Evolutionary conservation across 2,329 filamentous ascomycete genomes (phyloP).

Genomic region (Cordyceps cicadae): DNA sequence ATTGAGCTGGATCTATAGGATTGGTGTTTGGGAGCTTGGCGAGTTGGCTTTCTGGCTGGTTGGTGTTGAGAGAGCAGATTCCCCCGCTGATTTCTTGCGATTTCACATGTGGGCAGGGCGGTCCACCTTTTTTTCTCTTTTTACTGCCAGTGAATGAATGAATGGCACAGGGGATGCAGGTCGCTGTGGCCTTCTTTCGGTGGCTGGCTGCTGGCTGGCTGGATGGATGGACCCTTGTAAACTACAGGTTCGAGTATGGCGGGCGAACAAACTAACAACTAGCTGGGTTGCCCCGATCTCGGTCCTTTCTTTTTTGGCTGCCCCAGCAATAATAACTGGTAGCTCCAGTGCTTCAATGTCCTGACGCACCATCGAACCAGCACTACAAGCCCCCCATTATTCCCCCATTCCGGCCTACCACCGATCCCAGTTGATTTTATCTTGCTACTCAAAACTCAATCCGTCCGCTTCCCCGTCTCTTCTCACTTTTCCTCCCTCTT

Average conservation of each 20-base stretch:
- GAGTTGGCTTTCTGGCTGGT: background rate
- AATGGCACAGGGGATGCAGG: background rate
- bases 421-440: constrained; percentile 9
- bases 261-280: too few species aligned
- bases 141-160: background rate
- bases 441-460: constrained; percentile 9
- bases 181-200: background rate
- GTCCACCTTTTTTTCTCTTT: background rate
- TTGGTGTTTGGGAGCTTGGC: background rate
- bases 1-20: background rate
- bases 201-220: too few species aligned
- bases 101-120: background rate
- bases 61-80: constrained; percentile 2
- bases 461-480: background rate
- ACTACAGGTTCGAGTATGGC: too few species aligned
- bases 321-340: constrained; percentile 2
- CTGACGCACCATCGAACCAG: background rate
- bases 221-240: background rate
- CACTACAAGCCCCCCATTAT: background rate
- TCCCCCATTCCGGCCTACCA: constrained; percentile 1
- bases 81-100: constrained; percentile 2
- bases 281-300: constrained; percentile 1
- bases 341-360: background rate
- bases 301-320: background rate
- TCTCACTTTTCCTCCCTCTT: constrained; percentile 8